Conservation (phyloP, 2,329 filamentous ascomycete genomes). For the Fusarium sp. region DNA sequence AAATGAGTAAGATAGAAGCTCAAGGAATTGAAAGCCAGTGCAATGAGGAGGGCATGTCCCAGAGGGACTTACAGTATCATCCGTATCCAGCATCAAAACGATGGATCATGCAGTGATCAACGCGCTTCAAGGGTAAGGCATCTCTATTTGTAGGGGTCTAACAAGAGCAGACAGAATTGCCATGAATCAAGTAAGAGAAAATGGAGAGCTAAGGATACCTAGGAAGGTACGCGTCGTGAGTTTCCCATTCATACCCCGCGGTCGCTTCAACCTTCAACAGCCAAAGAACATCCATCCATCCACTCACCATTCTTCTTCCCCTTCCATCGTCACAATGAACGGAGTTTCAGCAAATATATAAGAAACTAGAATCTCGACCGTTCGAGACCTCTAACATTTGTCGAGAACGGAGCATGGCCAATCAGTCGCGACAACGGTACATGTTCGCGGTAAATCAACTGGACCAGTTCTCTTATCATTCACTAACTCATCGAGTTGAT, state of each 20-base stretch:
- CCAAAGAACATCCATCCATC: neutral
- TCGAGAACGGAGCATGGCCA: constrained; percentile 1
- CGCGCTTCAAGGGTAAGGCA: neutral
- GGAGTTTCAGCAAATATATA: neutral
- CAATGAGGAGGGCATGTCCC: neutral
- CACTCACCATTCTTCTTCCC: neutral
- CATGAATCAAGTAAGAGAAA: neutral
- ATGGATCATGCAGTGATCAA: constrained; percentile 7
- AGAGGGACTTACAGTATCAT: neutral
- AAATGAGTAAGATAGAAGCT: neutral
- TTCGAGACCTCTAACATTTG: neutral
- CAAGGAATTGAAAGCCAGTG: neutral
- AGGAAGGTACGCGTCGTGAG: neutral
- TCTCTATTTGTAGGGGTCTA: neutral
- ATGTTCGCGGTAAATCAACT: neutral
- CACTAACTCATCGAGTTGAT: neutral
- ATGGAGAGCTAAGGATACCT: neutral
- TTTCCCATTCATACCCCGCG: neutral
- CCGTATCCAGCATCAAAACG: neutral
- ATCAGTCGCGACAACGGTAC: neutral
- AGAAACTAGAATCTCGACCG: neutral
- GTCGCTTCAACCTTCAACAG: neutral
- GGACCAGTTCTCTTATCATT: neutral
- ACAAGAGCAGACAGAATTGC: neutral
- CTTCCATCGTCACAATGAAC: neutral